Evolutionary conservation across 495 filamentous ascomycete species (phyloP), one percentile per base, ranked within the genome.

Genomic region (Mytilinidion resinicola): DNA sequence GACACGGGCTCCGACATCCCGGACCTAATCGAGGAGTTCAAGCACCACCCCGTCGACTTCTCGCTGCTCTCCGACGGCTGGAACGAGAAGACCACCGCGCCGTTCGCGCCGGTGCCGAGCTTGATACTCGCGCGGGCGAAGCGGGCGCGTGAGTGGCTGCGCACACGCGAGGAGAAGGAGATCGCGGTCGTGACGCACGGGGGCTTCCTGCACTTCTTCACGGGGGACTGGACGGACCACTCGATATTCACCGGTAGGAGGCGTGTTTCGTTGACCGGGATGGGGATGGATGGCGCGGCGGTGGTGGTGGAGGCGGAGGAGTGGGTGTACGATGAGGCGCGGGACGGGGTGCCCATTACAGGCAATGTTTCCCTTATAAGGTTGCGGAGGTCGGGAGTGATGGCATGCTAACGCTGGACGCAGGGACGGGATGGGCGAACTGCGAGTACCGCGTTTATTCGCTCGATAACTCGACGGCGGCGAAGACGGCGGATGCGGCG

Each of bases 381-480:
- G 1, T 12, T 50, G 12, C n/a, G 46, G 14, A 25, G 11, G 46
- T 25, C n/a, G 25, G 9, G 51, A n/a, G 5, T 14, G 11, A n/a
- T 1, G 33, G 21, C 12, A 20, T 9, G 53, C 41, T 17, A 25
- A 57, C 43, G 9, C 30, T 20, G 33, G 10, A 10, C 50, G n/a
- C 36, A 77, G 86, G 89, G 33, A 95, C 90, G 0, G 89, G 88
- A 15, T 96, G 91, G 91, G 62, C 63, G 9, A 96, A 96, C 71
- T 86, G 85, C 10, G 91, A 96, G 72, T 88, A 78, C 67, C 83
- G 91, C 50, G 83, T 81, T 8, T 96, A 86, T 70, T 72, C 72
- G 34, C 95, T 95, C 74, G 73, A 56, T 43, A 37, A 15, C 11
- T 71, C 4, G 77, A 83, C 21, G 76, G 79, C 39, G 73, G 76